These are phyloP conservation scores for Euphorbia pulcherrima DNA, from an alignment of 345 rosid species.

Conservation along the genomic window DNA sequence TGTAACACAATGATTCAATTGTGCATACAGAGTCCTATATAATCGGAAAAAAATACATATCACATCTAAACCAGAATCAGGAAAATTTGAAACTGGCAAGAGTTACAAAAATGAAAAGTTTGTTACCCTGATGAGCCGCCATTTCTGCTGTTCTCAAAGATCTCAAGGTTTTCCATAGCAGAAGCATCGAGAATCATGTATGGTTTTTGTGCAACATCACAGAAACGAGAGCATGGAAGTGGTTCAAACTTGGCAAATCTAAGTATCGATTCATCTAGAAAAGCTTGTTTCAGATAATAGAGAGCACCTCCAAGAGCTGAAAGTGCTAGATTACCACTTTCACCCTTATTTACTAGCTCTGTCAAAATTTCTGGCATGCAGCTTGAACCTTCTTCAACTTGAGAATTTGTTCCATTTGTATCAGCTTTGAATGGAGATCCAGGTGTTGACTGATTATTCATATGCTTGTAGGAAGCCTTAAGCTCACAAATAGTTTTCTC, in stretches of 20 bases:
- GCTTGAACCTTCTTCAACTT: conserved; percentile 26
- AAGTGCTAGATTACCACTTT: conserved; percentile 58
- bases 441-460: conserved; percentile 38
- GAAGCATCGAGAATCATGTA: conserved; percentile 95
- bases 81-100: conserved; percentile 11
- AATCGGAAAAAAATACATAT: conserved; percentile 16
- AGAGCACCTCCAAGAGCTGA: conserved; percentile 96
- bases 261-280: conserved; percentile 83
- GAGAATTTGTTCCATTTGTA: conserved; percentile 24
- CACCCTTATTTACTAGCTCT: conserved; percentile 49
- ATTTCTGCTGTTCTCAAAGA: conserved; percentile 87
- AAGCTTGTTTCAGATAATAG: conserved; percentile 82
- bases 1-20: conserved; percentile 90
- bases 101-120: conserved; percentile 17
- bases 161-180: conserved; percentile 93
- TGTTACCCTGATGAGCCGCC: conserved; percentile 80
- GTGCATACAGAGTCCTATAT: conserved; percentile 78
- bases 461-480: conserved; percentile 42
- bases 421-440: conserved; percentile 32
- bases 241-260: conserved; percentile 82
- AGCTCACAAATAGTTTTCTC: conserved; percentile 68
- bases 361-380: conserved; percentile 56
- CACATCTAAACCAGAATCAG: conserved; percentile 17
- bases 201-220: conserved; percentile 53
- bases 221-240: conserved; percentile 62